Conservation (phyloP, 2,329 filamentous ascomycete genomes). For the Colletotrichum tofieldiae region DNA sequence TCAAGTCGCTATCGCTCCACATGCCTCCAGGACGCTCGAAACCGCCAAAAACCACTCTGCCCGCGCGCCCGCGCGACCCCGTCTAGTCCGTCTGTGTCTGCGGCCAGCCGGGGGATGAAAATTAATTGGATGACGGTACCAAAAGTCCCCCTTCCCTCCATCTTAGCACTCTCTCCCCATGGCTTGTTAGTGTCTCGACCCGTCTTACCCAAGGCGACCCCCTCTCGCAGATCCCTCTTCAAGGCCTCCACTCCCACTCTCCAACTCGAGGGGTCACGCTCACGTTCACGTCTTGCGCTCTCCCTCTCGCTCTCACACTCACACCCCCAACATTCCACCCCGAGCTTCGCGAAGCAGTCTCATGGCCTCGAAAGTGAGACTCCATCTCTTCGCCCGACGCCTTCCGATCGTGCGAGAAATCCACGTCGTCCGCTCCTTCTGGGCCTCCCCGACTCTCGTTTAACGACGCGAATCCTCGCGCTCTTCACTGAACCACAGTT, state of each 20-base stretch:
- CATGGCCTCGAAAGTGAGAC: constrained; percentile 25
- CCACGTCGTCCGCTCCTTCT: constrained; percentile 29
- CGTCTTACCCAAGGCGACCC: neutral
- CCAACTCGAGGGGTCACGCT: constrained; percentile 10
- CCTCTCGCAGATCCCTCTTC: constrained; percentile 38
- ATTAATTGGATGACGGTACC: constrained; percentile 25
- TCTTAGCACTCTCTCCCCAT: constrained; percentile 9
- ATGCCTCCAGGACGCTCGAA: constrained; percentile 32
- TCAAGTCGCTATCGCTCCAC: constrained; percentile 28
- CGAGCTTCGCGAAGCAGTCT: constrained; percentile 35
- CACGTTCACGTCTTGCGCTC: constrained; percentile 7
- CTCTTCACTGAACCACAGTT: neutral
- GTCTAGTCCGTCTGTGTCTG: constrained; percentile 4
- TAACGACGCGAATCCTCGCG: constrained; percentile 15
- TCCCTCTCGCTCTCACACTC: constrained; percentile 12
- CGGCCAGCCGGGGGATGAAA: constrained; percentile 12
- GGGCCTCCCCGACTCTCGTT: constrained; percentile 10
- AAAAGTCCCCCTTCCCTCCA: constrained; percentile 17
- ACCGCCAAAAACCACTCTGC: constrained; percentile 35
- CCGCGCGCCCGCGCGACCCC: constrained; percentile 15
- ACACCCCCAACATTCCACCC: constrained; percentile 23
- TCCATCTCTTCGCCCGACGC: constrained; percentile 11
- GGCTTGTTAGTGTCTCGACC: constrained; percentile 21
- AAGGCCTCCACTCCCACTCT: constrained; percentile 39
- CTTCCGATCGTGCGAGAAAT: constrained; percentile 20